phyloP scores from a whole-genome alignment of 1,284 basidiomycete species.

The Sutorius eximius region DNA sequence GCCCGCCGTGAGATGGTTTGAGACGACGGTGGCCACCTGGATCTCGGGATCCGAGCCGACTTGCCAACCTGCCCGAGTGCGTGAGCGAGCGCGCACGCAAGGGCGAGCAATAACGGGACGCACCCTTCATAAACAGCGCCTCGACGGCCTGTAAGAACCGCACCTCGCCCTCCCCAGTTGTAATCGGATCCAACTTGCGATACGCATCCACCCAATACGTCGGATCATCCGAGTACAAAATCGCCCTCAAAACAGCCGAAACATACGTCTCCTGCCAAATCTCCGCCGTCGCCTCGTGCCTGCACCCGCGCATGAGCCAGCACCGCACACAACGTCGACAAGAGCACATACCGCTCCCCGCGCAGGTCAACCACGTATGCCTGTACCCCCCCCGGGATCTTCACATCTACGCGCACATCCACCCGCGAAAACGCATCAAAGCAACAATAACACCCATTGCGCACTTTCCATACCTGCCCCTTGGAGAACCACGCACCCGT shows the following conservation, averaged over 20 bases:
- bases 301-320: slow-evolving; percentile 29
- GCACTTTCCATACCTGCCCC: slow-evolving; percentile 86
- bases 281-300: slow-evolving; percentile 88
- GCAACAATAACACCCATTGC: slow-evolving; percentile 94
- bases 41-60: slow-evolving; percentile 98
- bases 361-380: slow-evolving; percentile 94
- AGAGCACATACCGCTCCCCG: slow-evolving; percentile 75
- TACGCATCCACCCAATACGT: slow-evolving; percentile 90
- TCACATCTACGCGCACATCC: slow-evolving; percentile 96
- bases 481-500: slow-evolving; percentile 92
- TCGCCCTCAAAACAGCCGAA: slow-evolving; percentile 89
- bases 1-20: slow-evolving; percentile 93
- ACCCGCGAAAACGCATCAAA: slow-evolving; percentile 99
- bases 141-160: slow-evolving; percentile 92
- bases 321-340: background rate
- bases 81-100: too few relatives aligned
- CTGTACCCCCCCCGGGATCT: slow-evolving; percentile 96
- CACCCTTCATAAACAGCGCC: slow-evolving; percentile 87
- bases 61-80: slow-evolving; percentile 77
- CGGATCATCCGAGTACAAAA: slow-evolving; percentile 96
- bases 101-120: background rate
- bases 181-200: slow-evolving; percentile 94
- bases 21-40: slow-evolving; percentile 96
- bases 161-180: slow-evolving; percentile 84
- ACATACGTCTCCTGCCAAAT: slow-evolving; percentile 98